phyloP scores from a whole-genome alignment of 2,329 filamentous ascomycete species.

The Aspergillus sp. region DNA sequence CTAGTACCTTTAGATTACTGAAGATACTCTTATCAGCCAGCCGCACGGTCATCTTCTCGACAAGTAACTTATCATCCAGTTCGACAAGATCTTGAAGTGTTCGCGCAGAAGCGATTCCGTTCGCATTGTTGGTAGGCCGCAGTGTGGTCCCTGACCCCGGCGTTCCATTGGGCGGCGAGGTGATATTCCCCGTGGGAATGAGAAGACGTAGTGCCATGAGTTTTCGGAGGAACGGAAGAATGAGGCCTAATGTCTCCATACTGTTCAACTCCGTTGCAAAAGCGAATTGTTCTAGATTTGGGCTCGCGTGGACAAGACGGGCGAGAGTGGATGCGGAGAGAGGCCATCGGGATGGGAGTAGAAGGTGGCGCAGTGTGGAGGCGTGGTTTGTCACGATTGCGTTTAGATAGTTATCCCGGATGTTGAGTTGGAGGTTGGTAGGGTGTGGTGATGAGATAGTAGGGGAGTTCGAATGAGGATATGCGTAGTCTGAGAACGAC shows the following conservation, averaged over 20 bases:
- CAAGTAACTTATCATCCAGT: slow-evolving; percentile 28
- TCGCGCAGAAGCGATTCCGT: slow-evolving; percentile 10
- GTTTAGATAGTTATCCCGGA: slow-evolving; percentile 45
- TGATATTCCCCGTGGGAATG: slow-evolving; percentile 22
- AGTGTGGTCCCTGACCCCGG: slow-evolving; percentile 1
- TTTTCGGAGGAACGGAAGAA: slow-evolving; percentile 37
- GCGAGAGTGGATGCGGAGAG: slow-evolving; percentile 44
- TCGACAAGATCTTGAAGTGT: slow-evolving; percentile 31
- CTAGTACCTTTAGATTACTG: slow-evolving; percentile 27
- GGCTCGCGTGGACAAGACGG: slow-evolving; percentile 48
- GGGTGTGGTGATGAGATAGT: slow-evolving; percentile 17
- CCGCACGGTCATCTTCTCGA: slow-evolving; percentile 22
- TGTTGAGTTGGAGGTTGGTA: slow-evolving; percentile 22
- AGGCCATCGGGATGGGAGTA: slow-evolving; percentile 51
- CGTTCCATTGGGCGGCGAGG: slow-evolving; percentile 4
- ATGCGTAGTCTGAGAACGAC: slow-evolving; percentile 15
- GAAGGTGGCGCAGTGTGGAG: slow-evolving; percentile 47
- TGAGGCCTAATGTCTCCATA: slow-evolving; percentile 32
- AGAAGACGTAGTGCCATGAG: slow-evolving; percentile 36
- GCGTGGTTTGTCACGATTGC: slow-evolving; percentile 47
- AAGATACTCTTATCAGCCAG: slow-evolving; percentile 28
- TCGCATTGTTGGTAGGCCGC: background rate
- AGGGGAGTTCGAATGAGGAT: slow-evolving; percentile 14
- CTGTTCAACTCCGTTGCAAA: slow-evolving; percentile 41
- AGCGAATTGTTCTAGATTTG: slow-evolving; percentile 54